phyloP scores from a whole-genome alignment of 2,329 filamentous ascomycete genomes.

The Lithohypha guttulata region DNA sequence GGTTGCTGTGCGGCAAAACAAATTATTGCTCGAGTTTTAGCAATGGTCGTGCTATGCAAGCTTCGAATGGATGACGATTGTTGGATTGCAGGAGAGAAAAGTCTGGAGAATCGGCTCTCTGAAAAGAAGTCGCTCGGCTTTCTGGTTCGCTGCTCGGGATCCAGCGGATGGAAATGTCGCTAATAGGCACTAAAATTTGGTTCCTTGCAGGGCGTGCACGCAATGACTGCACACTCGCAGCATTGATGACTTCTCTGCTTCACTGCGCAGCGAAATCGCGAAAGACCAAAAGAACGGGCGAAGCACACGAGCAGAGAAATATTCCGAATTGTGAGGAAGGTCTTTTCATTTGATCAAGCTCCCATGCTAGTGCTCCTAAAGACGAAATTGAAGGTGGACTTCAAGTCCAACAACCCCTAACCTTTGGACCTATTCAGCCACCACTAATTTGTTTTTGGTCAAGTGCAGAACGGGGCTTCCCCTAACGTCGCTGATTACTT shows the following conservation, averaged over 20 bases:
- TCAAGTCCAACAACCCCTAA: too few species aligned
- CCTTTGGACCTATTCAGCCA: too few species aligned
- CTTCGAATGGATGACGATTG: slow-evolving; percentile 6
- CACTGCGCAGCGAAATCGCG: neutral
- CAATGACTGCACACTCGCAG: slow-evolving; percentile 7
- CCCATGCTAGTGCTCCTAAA: neutral
- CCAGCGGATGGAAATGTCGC: neutral
- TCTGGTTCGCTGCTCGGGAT: neutral
- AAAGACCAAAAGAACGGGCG: too few species aligned
- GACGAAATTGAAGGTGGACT: slow-evolving; percentile 1
- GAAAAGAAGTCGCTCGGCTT: neutral
- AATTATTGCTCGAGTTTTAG: too few species aligned
- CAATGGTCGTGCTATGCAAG: too few species aligned
- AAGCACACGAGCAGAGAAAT: slow-evolving; percentile 1
- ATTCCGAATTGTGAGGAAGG: neutral
- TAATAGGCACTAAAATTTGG: neutral
- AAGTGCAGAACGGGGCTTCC: too few species aligned
- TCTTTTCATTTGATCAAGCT: neutral
- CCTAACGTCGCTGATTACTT: too few species aligned
- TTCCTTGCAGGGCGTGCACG: slow-evolving; percentile 4
- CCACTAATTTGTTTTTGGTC: too few species aligned
- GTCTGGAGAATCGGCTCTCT: neutral
- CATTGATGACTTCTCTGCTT: neutral
- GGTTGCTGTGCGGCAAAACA: too few species aligned
- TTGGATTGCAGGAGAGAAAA: neutral